phyloP scores from a whole-genome alignment of 257 asterid species.

The Solanum rostratum region DNA sequence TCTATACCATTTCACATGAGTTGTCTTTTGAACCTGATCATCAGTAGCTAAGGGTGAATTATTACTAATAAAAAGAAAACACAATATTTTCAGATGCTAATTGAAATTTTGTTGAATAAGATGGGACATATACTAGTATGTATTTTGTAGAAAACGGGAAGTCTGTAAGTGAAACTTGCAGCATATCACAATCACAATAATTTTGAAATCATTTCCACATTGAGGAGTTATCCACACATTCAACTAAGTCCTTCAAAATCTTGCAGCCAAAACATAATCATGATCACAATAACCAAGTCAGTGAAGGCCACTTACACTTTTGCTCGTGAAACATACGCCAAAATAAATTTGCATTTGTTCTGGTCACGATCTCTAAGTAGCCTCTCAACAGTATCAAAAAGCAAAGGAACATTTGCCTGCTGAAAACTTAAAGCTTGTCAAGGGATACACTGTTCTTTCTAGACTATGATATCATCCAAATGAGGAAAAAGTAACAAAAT shows the following conservation, averaged over 20 bases:
- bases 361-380: conserved; percentile 34
- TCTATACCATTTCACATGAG: neutral
- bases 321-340: conserved; percentile 79
- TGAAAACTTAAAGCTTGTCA: conserved; percentile 69
- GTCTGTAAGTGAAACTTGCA: neutral
- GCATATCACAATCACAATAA: neutral
- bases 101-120: neutral
- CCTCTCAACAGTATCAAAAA: conserved; percentile 60
- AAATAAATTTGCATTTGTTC: conserved; percentile 53
- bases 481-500: neutral
- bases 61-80: neutral
- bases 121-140: neutral
- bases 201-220: neutral
- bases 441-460: conserved; percentile 21
- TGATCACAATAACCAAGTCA: neutral
- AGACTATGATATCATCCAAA: neutral
- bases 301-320: conserved; percentile 49
- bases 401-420: conserved; percentile 69
- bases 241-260: neutral
- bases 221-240: neutral
- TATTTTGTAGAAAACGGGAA: neutral
- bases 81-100: neutral
- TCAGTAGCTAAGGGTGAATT: neutral
- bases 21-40: neutral
- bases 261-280: neutral